A percentile compares a stretch with the other conserved stretches of the same genome.
These are phyloP conservation scores for Saccharomyces kudriavzevii DNA, from an alignment of 805 yeast genomes.

Conservation along the genomic window DNA sequence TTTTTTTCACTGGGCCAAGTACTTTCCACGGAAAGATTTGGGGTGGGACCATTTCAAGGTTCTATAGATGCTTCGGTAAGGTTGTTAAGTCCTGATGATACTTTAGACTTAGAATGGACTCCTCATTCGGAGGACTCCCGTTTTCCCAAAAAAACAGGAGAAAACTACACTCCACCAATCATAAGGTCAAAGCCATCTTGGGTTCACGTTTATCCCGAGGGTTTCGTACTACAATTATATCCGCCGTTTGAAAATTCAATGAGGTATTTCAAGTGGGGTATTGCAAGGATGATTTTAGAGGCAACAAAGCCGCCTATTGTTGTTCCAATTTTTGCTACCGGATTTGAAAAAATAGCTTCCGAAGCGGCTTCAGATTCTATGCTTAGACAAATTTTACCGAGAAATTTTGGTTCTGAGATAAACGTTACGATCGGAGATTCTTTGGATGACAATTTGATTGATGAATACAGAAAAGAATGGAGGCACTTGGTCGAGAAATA, in stretches of 20 bases:
- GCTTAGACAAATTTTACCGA: slow-evolving; percentile 52
- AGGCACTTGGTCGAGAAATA: slow-evolving; percentile 46
- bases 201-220: slow-evolving; percentile 95
- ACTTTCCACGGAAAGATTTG: slow-evolving; percentile 80
- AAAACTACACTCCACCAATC: slow-evolving; percentile 44
- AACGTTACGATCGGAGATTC: slow-evolving; percentile 66
- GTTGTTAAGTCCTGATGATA: slow-evolving; percentile 70
- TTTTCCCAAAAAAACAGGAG: slow-evolving; percentile 11
- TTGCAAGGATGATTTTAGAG: slow-evolving; percentile 75
- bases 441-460: slow-evolving; percentile 52
- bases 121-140: slow-evolving; percentile 8
- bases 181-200: slow-evolving; percentile 60
- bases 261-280: slow-evolving; percentile 95
- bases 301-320: slow-evolving; percentile 76
- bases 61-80: slow-evolving; percentile 81
- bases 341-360: slow-evolving; percentile 81
- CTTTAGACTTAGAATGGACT: slow-evolving; percentile 36
- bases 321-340: slow-evolving; percentile 77
- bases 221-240: slow-evolving; percentile 77
- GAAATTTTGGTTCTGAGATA: slow-evolving; percentile 58
- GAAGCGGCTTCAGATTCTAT: slow-evolving; percentile 52
- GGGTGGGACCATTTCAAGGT: slow-evolving; percentile 88
- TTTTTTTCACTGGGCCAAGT: slow-evolving; percentile 87
- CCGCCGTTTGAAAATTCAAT: slow-evolving; percentile 78
- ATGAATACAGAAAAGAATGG: slow-evolving; percentile 65